Evolutionary conservation across 345 rosid species (phyloP).

Genomic region (Ceriops tagal): DNA sequence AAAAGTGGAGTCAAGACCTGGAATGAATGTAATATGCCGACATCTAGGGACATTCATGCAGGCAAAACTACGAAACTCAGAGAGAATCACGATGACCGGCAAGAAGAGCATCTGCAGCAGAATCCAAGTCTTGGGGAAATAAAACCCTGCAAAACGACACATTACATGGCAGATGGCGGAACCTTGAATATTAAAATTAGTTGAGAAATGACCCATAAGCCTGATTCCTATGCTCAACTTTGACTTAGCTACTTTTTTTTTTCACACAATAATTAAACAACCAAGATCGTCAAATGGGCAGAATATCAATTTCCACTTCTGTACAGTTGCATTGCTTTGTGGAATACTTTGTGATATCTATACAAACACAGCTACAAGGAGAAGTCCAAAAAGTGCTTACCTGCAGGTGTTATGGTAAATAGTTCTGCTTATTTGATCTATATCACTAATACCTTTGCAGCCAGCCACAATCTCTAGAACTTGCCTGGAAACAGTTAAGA

Average conservation of each 20-base stretch:
- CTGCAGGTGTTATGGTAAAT: slow-evolving; percentile 90
- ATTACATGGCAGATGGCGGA: neutral
- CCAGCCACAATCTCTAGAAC: slow-evolving; percentile 95
- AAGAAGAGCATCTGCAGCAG: slow-evolving; percentile 68
- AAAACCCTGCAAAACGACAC: slow-evolving; percentile 60
- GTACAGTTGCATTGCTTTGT: too few species aligned
- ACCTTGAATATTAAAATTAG: neutral
- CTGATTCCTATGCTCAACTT: too few species aligned
- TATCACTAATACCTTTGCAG: slow-evolving; percentile 63
- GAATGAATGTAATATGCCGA: neutral
- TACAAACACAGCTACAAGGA: neutral
- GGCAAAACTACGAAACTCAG: slow-evolving; percentile 6
- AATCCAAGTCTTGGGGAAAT: slow-evolving; percentile 85
- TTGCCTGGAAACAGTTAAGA: slow-evolving; percentile 51
- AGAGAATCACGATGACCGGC: slow-evolving; percentile 31
- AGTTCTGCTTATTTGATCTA: slow-evolving; percentile 57
- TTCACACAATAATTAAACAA: too few species aligned
- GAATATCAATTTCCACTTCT: too few species aligned
- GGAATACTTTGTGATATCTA: too few species aligned
- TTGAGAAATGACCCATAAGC: neutral
- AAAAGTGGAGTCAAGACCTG: neutral
- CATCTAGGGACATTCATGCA: neutral
- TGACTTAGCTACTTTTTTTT: too few species aligned
- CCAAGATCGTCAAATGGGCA: too few species aligned
- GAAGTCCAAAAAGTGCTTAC: slow-evolving; percentile 31